Evolutionary conservation across 768 basidiomycete genomes (phyloP).

Genomic region (Kwoniella europaea): DNA sequence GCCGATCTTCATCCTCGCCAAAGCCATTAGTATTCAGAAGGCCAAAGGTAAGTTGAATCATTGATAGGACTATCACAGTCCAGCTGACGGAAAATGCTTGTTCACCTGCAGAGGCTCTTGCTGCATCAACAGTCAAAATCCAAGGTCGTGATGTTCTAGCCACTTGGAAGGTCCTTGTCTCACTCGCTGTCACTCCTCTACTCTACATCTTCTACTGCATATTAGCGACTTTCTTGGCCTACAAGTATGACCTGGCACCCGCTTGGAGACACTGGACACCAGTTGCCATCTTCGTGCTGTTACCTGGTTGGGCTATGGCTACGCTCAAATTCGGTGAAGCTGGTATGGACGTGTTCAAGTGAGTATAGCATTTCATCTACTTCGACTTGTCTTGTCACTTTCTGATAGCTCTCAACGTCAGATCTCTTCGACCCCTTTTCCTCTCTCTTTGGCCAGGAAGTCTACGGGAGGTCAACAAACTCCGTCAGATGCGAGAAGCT

Average conservation of each 20-base stretch:
- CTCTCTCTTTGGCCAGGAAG: slow-evolving; percentile 88
- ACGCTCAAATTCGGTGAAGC: slow-evolving; percentile 97
- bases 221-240: slow-evolving; percentile 73
- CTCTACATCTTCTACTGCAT: slow-evolving; percentile 82
- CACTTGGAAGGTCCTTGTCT: slow-evolving; percentile 96
- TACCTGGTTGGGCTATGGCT: slow-evolving; percentile 89
- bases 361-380: slow-evolving; percentile 48
- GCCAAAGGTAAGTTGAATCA: slow-evolving; percentile 70
- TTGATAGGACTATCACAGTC: background rate
- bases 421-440: slow-evolving; percentile 86
- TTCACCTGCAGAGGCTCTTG: slow-evolving; percentile 77
- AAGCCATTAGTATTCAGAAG: slow-evolving; percentile 82
- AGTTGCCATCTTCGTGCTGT: slow-evolving; percentile 69
- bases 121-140: slow-evolving; percentile 91
- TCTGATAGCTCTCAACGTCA: slow-evolving; percentile 54
- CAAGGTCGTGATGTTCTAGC: slow-evolving; percentile 96
- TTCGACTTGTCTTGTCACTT: background rate
- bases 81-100: too few relatives aligned
- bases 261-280: slow-evolving; percentile 76
- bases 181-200: slow-evolving; percentile 84
- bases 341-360: slow-evolving; percentile 97
- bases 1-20: slow-evolving; percentile 90
- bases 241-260: slow-evolving; percentile 69
- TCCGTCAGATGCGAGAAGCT: slow-evolving; percentile 73
- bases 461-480: slow-evolving; percentile 74